phyloP scores from a whole-genome alignment of 2,329 filamentous ascomycete genomes.

The Cytospora schulzeri region DNA sequence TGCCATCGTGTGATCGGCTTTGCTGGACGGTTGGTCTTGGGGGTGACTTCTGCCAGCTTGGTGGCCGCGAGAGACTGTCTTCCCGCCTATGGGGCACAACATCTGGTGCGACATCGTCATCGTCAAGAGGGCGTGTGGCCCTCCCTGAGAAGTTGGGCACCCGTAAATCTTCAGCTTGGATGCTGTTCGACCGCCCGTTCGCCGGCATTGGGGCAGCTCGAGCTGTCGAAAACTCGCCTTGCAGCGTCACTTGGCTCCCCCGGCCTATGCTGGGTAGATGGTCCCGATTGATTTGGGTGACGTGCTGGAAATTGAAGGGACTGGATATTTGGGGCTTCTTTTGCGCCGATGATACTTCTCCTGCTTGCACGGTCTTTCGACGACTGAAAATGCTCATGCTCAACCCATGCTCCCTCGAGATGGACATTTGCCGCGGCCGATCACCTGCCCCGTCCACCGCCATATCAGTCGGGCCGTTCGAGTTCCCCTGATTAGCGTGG shows the following conservation, averaged over 20 bases:
- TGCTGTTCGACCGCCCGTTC: conserved; percentile 40
- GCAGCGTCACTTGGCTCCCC: conserved; percentile 44
- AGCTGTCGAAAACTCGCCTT: conserved; percentile 47
- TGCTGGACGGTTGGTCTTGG: conserved; percentile 45
- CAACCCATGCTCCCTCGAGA: conserved; percentile 22
- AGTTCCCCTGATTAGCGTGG: conserved; percentile 51
- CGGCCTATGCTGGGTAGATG: conserved; percentile 45
- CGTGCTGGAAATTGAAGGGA: conserved; percentile 69
- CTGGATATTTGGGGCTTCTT: conserved; percentile 59
- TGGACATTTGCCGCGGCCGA: conserved; percentile 32
- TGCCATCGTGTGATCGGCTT: conserved; percentile 51
- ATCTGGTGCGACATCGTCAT: conserved; percentile 22
- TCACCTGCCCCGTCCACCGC: conserved; percentile 31
- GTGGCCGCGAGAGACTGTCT: conserved; percentile 30
- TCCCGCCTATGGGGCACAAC: conserved; percentile 29
- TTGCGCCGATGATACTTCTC: conserved; percentile 35
- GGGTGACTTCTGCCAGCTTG: conserved; percentile 37
- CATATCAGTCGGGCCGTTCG: conserved; percentile 50
- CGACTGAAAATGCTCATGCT: conserved; percentile 47
- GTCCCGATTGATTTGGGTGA: conserved; percentile 59
- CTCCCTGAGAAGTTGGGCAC: conserved; percentile 54
- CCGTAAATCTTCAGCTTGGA: conserved; percentile 45
- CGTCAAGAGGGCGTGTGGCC: conserved; percentile 25
- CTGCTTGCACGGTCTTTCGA: conserved; percentile 44
- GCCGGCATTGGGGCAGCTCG: conserved; percentile 42